phyloP scores from a whole-genome alignment of 2,329 filamentous ascomycete species.

The Hymenoscyphus scutula region DNA sequence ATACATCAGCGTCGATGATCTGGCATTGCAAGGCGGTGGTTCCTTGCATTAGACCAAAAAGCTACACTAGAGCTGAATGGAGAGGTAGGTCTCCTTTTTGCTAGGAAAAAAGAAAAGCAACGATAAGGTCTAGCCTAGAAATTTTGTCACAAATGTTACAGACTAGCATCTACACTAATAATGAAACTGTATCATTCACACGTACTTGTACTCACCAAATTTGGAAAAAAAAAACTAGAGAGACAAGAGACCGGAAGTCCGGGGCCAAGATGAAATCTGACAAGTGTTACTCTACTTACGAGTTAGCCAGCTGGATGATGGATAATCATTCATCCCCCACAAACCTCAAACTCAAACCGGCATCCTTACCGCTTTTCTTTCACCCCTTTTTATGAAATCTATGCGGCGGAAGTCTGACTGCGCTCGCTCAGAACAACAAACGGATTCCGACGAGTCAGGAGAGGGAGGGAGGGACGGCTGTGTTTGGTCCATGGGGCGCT shows the following conservation, averaged over 20 bases:
- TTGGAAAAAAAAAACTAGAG: too few relatives aligned
- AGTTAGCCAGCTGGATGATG: neutral
- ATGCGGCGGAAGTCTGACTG: neutral
- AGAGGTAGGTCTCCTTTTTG: too few relatives aligned
- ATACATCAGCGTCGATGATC: neutral
- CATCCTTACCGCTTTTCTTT: neutral
- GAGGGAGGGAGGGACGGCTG: too few relatives aligned
- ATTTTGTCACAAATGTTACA: neutral
- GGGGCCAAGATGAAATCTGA: neutral
- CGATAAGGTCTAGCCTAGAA: neutral
- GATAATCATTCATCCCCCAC: neutral
- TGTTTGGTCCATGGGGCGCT: too few relatives aligned
- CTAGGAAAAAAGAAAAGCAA: too few relatives aligned
- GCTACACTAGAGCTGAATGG: slow-evolving; percentile 1
- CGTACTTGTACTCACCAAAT: neutral
- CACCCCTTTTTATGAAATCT: neutral
- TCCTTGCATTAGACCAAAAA: neutral
- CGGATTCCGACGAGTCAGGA: neutral
- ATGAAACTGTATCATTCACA: neutral
- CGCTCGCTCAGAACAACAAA: neutral
- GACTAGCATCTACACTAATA: too few relatives aligned
- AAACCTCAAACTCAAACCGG: neutral
- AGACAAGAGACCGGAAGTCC: too few relatives aligned
- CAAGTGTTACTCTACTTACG: too few relatives aligned
- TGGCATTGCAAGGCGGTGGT: slow-evolving; percentile 1